Percentiles rank a stretch among this genome's conserved stretches.
Evolutionary conservation across 2,329 filamentous ascomycete genomes (phyloP).

Genomic region (Talaromyces sp.): DNA sequence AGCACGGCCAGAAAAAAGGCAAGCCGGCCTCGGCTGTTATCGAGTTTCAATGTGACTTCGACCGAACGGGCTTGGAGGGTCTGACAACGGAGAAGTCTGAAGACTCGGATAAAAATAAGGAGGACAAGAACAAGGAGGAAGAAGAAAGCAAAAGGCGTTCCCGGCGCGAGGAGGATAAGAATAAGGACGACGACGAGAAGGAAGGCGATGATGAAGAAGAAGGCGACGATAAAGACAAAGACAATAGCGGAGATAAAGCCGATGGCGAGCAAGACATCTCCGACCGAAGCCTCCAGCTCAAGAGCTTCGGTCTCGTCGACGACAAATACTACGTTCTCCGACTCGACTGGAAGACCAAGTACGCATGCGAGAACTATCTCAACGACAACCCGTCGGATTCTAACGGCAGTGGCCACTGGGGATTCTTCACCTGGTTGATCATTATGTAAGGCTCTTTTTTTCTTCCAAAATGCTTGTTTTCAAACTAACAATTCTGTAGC

Average conservation of each 20-base stretch:
- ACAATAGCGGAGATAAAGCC: conserved; percentile 18
- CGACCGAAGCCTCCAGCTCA: conserved; percentile 65
- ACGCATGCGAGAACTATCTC: conserved; percentile 67
- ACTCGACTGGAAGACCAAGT: conserved; percentile 81
- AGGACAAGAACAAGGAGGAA: conserved; percentile 22
- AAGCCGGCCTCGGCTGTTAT: conserved; percentile 61
- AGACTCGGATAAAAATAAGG: conserved; percentile 17
- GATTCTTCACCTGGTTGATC: conserved; percentile 96
- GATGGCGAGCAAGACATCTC: conserved; percentile 11
- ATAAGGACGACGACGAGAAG: conserved; percentile 20
- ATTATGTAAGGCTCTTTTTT: conserved; percentile 66
- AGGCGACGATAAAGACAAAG: conserved; percentile 11
- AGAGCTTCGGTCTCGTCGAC: conserved; percentile 63
- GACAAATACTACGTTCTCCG: conserved; percentile 58
- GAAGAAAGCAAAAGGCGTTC: conserved; percentile 5
- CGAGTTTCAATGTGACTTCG: conserved; percentile 75
- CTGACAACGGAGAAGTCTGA: conserved; percentile 21
- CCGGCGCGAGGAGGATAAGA: conserved; percentile 20
- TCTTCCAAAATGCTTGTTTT: not conserved
- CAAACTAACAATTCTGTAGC: conserved; percentile 45
- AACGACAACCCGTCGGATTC: conserved; percentile 43
- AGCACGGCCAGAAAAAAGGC: conserved; percentile 17
- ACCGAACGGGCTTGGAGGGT: conserved; percentile 67
- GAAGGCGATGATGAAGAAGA: not conserved
- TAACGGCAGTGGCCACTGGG: conserved; percentile 60